Evolutionary conservation across 2,329 filamentous ascomycete genomes (phyloP), one percentile per base, ranked within the genome.

Genomic region (Stagonosporopsis rhizophila): DNA sequence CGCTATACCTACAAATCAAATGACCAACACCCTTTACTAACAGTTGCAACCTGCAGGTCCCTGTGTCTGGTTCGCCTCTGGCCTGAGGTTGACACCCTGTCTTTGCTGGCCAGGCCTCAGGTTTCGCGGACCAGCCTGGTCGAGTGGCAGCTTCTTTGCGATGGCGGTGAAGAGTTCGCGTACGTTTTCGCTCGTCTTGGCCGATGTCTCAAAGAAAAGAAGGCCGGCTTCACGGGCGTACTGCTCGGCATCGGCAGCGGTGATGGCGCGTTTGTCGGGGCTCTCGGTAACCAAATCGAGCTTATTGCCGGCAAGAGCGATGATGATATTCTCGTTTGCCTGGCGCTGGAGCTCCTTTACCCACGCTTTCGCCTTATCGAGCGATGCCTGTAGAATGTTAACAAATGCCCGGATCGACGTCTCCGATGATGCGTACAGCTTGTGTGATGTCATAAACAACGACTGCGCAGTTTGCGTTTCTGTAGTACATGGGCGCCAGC

Each of bases 361-460:
- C 95, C 95, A 99, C 40, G 93, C 90, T 80, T 99, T 99, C 68
- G 96, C 96, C 83, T 99, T 99, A 80, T 99, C 96, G 73, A 99
- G 84, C 44, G 95, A 99, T 64, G 93, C 87, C 95, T 99, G 66
- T 45, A 11, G 7, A 14, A 44, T 30, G 52, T 79, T 58, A 73
- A 65, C 60, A 22, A 22, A 2, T 15, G 59, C 63, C 54, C 9
- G 27, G 46, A 54, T 66, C 62, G 35, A 45, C 20, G 49, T 28
- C 45, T 28, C 34, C 38, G 23, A 22, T 22, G 35, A 27, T 17
- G 50, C 90, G 61, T 88, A 99, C 95, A 67, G 95, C 92, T 86
- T 99, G 95, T 74, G 95, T 99, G 74, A 99, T 98, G 80, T 99
- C 95, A 80, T 99, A 99, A 66, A 99, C 95, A 44, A 99, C 94